Evolutionary conservation across 306 rosid species (phyloP).

Genomic region (Fagus sylvatica): DNA sequence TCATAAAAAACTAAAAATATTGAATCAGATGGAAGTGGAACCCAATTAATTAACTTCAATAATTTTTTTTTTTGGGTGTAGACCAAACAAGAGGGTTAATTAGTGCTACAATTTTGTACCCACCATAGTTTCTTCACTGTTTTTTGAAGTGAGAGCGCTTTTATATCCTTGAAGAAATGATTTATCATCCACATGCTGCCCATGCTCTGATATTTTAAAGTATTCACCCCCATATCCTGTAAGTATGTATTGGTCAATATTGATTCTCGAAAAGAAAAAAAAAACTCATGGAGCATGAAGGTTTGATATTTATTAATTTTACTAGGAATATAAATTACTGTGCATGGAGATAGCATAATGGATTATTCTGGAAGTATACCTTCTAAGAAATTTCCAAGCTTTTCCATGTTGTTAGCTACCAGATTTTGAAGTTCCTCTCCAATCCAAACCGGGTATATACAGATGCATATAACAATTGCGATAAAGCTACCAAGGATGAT

Average conservation of each 20-base stretch:
- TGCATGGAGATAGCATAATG: too few relatives aligned
- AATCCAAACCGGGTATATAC: conserved; percentile 51
- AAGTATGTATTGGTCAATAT: background rate
- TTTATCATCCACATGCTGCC: conserved; percentile 13
- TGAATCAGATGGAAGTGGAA: background rate
- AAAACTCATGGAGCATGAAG: too few relatives aligned
- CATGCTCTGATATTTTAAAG: conserved; percentile 29
- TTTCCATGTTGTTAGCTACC: conserved; percentile 37
- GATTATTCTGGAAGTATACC: too few relatives aligned
- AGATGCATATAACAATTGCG: conserved; percentile 29
- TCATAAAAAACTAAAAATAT: background rate
- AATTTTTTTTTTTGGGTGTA: too few relatives aligned
- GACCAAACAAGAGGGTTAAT: too few relatives aligned
- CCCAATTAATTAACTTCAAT: too few relatives aligned
- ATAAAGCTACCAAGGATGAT: conserved; percentile 37
- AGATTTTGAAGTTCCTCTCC: conserved; percentile 54
- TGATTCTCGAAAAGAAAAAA: background rate
- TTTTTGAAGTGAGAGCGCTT: conserved; percentile 53
- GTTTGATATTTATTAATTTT: background rate
- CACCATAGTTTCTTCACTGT: conserved; percentile 49
- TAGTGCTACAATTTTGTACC: background rate
- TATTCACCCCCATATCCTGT: conserved; percentile 46
- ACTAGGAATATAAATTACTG: background rate
- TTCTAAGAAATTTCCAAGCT: conserved; percentile 37
- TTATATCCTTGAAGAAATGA: conserved; percentile 43